These are phyloP conservation scores for Elsinoe necatrix DNA, from an alignment of 2,329 filamentous ascomycete species.

Conservation along the genomic window DNA sequence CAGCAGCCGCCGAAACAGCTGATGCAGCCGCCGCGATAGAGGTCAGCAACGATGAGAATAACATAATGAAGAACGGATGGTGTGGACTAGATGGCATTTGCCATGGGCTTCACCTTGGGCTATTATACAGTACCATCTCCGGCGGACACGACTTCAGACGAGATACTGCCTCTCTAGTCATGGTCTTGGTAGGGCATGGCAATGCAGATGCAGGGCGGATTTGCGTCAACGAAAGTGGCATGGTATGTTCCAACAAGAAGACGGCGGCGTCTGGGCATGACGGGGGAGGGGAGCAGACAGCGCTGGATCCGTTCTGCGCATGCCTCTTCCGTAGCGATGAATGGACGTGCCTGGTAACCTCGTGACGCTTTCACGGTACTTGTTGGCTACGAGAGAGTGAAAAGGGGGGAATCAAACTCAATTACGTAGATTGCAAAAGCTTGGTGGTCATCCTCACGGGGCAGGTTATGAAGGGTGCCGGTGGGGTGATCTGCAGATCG, in stretches of 20 bases:
- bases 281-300: neutral
- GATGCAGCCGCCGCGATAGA: neutral
- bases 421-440: neutral
- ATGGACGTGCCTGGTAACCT: neutral
- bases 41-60: neutral
- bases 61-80: neutral
- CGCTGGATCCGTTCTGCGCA: neutral
- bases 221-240: neutral
- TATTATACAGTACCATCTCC: neutral
- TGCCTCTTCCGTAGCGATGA: neutral
- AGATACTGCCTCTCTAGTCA: neutral
- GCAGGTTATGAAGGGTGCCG: neutral
- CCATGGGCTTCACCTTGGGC: neutral
- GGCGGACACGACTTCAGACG: neutral
- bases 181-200: neutral
- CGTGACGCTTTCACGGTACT: neutral
- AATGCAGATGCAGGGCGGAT: neutral
- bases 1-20: neutral
- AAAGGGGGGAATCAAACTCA: neutral
- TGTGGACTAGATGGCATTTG: too few relatives aligned
- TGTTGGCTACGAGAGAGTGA: neutral
- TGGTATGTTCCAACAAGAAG: neutral
- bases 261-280: neutral
- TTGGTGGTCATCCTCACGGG: neutral
- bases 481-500: constrained; percentile 3